Conservation (phyloP, 2,329 filamentous ascomycete genomes). For the Sarocladiaceae sp. region DNA sequence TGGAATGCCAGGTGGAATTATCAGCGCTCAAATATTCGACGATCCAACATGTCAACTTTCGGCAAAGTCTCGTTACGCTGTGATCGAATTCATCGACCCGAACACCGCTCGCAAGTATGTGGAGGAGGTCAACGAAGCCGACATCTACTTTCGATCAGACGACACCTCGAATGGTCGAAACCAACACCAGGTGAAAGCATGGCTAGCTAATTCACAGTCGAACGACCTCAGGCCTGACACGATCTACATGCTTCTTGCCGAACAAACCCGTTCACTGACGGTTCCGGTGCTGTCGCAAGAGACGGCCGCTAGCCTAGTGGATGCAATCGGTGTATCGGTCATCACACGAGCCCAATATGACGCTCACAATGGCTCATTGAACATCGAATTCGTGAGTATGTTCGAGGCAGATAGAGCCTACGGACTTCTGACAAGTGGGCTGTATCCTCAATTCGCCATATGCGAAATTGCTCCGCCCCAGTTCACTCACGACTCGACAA, state of each 20-base stretch:
- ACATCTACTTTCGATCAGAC: neutral
- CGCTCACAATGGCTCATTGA: neutral
- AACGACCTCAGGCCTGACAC: neutral
- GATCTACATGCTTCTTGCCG: neutral
- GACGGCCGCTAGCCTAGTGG: neutral
- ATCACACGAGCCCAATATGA: neutral
- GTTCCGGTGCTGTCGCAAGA: neutral
- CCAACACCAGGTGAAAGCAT: neutral
- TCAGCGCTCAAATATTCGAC: neutral
- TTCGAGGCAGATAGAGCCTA: constrained; percentile 4
- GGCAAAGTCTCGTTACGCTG: neutral
- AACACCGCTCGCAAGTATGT: neutral
- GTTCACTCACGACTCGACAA: neutral
- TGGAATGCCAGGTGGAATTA: neutral
- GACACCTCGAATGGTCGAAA: neutral
- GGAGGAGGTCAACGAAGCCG: neutral
- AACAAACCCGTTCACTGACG: neutral
- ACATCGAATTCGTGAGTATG: constrained; percentile 5
- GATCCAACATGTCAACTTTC: neutral
- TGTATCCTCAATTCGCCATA: neutral
- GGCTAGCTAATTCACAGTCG: neutral
- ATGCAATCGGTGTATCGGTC: neutral
- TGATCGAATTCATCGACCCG: neutral
- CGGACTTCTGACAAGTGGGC: neutral
- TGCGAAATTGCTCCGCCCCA: neutral